These are phyloP conservation scores for Stentor coeruleus DNA, from an alignment of 73 alveolate genomes.

Conservation along the genomic window DNA sequence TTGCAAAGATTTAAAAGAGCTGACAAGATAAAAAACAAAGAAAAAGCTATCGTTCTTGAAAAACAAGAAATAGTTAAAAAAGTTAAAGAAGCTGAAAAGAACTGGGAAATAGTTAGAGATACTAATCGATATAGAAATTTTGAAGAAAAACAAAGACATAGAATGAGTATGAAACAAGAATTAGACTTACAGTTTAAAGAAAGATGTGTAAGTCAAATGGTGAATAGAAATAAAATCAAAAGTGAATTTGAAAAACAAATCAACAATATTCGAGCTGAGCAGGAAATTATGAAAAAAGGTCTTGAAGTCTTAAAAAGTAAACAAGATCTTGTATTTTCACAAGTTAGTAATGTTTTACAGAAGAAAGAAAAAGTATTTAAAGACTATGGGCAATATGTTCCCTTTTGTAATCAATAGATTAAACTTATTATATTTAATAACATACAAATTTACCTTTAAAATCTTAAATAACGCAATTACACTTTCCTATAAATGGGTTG, in stretches of 20 bases:
- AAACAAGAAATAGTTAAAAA: not conserved
- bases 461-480: no score
- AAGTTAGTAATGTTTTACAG: not conserved
- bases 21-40: not conserved
- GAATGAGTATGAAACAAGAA: not conserved
- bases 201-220: not conserved
- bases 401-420: no score
- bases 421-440: no score
- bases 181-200: not conserved
- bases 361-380: no score
- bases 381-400: no score
- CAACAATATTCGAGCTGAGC: not conserved
- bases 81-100: slow-evolving; percentile 1
- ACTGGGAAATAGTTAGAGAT: not conserved
- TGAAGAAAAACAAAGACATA: not conserved
- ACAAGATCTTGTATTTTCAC: not conserved
- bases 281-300: not conserved
- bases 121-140: not conserved
- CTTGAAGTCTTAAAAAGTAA: not conserved
- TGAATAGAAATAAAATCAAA: not conserved
- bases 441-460: no score
- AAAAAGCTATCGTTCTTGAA: not conserved
- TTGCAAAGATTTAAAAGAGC: not conserved
- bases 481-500: no score
- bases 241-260: no score